These are phyloP conservation scores for Naganishia randhawae DNA, from an alignment of 768 basidiomycete genomes.

Conservation along the genomic window DNA sequence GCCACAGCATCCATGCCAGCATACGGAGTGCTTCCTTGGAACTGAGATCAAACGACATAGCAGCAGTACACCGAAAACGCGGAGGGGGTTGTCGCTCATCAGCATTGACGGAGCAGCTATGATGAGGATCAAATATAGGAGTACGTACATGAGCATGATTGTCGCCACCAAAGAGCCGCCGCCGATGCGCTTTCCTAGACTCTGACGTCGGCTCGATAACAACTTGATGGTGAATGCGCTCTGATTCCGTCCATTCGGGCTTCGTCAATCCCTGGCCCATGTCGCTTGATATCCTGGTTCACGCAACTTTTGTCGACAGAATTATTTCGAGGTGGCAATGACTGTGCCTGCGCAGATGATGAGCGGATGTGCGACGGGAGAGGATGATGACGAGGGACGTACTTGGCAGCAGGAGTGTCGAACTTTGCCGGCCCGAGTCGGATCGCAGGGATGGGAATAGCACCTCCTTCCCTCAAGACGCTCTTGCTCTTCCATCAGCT, in stretches of 20 bases:
- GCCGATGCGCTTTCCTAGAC: neutral
- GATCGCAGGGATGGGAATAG: too few relatives aligned
- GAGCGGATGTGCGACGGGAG: too few relatives aligned
- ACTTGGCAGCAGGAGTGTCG: too few relatives aligned
- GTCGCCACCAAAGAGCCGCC: neutral
- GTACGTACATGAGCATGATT: neutral
- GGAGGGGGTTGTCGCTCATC: neutral
- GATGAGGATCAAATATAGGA: neutral
- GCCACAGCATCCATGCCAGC: too few relatives aligned
- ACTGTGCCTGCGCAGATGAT: too few relatives aligned
- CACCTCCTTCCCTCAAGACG: too few relatives aligned
- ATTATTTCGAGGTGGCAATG: neutral
- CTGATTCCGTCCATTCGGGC: neutral
- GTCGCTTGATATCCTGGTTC: neutral
- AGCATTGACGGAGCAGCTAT: neutral
- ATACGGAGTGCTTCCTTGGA: too few relatives aligned
- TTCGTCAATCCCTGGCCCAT: neutral
- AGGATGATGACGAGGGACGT: too few relatives aligned
- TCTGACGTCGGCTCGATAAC: neutral
- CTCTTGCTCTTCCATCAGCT: slow-evolving; percentile 1
- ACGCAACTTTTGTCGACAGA: neutral
- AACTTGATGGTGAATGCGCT: neutral
- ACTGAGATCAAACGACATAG: too few relatives aligned
- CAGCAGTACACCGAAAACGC: too few relatives aligned
- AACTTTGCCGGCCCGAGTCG: too few relatives aligned